Conservation (phyloP, 2,329 filamentous ascomycete species). For the Colletotrichum sojae region DNA sequence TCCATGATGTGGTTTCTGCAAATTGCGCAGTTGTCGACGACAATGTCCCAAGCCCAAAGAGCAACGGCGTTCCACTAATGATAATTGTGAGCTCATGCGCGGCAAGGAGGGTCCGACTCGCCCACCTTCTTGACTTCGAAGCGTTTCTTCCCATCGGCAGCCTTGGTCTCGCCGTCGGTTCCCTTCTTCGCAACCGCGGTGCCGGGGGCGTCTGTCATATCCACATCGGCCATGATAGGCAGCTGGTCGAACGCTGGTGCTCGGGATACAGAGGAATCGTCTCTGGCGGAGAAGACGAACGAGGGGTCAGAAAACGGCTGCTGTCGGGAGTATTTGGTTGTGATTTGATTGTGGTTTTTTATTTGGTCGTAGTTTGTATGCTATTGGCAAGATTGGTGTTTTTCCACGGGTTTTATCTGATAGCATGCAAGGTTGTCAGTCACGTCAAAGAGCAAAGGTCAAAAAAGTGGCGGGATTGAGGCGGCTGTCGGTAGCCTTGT, state of each 20-base stretch:
- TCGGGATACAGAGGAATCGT: not conserved
- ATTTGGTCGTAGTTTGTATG: too few relatives aligned
- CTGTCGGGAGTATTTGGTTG: too few relatives aligned
- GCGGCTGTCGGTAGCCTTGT: too few relatives aligned
- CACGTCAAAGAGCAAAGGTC: too few relatives aligned
- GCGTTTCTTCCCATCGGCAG: slow-evolving; percentile 84
- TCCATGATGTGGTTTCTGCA: slow-evolving; percentile 99
- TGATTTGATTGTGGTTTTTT: too few relatives aligned
- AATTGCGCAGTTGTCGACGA: slow-evolving; percentile 99
- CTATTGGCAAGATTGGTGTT: too few relatives aligned
- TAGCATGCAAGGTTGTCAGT: too few relatives aligned
- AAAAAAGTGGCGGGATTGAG: too few relatives aligned
- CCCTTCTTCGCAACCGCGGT: slow-evolving; percentile 67
- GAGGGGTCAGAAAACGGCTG: not conserved
- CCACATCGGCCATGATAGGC: slow-evolving; percentile 87
- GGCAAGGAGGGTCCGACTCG: not conserved
- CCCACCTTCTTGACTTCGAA: slow-evolving; percentile 99
- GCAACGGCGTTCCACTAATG: slow-evolving; percentile 96
- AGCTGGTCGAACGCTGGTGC: not conserved
- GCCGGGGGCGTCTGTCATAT: slow-evolving; percentile 90
- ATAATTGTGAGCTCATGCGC: slow-evolving; percentile 39
- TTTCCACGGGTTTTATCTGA: too few relatives aligned
- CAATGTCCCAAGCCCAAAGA: slow-evolving; percentile 99
- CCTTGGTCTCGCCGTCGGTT: slow-evolving; percentile 64
- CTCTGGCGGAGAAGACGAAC: not conserved